These are phyloP conservation scores for Barnettozyma sucrosica DNA, from an alignment of 805 yeast species.

Conservation along the genomic window DNA sequence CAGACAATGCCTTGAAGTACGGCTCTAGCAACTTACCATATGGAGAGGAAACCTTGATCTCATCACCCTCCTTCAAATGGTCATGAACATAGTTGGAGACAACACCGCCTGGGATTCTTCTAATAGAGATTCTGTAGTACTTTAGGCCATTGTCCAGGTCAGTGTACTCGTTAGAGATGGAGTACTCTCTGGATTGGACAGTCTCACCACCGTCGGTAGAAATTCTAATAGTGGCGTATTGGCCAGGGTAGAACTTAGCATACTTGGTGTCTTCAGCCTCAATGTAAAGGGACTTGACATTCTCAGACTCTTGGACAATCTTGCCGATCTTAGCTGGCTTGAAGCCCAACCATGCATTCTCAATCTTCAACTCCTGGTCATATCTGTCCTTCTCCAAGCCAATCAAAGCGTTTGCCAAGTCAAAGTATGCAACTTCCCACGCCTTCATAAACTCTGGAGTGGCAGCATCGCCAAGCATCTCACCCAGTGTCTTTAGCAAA, in stretches of 20 bases:
- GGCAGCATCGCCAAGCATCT: conserved; percentile 55
- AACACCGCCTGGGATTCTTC: conserved; percentile 40
- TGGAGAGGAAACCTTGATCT: conserved; percentile 50
- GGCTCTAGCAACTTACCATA: conserved; percentile 44
- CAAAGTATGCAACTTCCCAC: conserved; percentile 61
- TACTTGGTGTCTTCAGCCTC: conserved; percentile 38
- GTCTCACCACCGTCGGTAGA: conserved; percentile 32
- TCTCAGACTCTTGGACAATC: conserved; percentile 38
- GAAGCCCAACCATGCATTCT: conserved; percentile 55
- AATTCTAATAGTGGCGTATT: conserved; percentile 34
- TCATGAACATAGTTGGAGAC: conserved; percentile 48
- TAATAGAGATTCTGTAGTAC: conserved; percentile 56
- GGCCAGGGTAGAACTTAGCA: conserved; percentile 33
- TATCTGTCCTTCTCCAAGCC: conserved; percentile 47
- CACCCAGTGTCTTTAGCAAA: conserved; percentile 47
- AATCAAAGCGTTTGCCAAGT: conserved; percentile 56
- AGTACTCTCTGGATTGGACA: conserved; percentile 52
- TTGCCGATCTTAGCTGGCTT: conserved; percentile 42
- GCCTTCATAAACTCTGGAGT: conserved; percentile 52
- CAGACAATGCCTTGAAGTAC: conserved; percentile 17
- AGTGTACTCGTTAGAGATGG: conserved; percentile 39
- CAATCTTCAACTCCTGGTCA: conserved; percentile 23
- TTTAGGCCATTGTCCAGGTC: conserved; percentile 15
- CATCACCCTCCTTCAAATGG: conserved; percentile 41
- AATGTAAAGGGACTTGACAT: conserved; percentile 48